Evolutionary conservation across 192 early-diverging fungal species (phyloP).

Genomic region (Oehlia diaphana): DNA sequence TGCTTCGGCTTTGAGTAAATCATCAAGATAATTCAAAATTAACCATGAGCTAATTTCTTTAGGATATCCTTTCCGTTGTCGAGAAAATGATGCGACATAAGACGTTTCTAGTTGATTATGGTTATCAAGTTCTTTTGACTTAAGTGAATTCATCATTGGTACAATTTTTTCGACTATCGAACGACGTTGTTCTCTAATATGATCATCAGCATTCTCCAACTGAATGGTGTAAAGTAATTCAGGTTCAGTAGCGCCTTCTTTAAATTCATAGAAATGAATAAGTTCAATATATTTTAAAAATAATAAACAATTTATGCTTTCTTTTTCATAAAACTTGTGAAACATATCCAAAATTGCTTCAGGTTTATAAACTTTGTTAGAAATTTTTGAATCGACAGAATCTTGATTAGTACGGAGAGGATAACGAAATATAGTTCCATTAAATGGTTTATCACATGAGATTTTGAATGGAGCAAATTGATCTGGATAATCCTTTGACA

Average conservation of each 20-base stretch:
- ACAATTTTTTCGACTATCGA: slow-evolving; percentile 2
- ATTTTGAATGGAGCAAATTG: slow-evolving; percentile 36
- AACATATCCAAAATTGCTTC: slow-evolving; percentile 36
- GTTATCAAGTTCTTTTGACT: neutral
- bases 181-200: slow-evolving; percentile 23
- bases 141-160: neutral
- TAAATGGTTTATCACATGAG: slow-evolving; percentile 24
- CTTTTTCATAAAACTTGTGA: slow-evolving; percentile 24
- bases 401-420: slow-evolving; percentile 34
- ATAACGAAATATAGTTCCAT: slow-evolving; percentile 42
- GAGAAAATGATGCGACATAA: neutral
- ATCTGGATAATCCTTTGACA: slow-evolving; percentile 7
- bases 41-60: neutral
- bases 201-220: slow-evolving; percentile 28
- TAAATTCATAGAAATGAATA: slow-evolving; percentile 37
- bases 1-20: neutral
- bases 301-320: slow-evolving; percentile 35
- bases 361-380: slow-evolving; percentile 27
- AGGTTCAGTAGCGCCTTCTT: neutral
- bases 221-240: slow-evolving; percentile 31
- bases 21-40: neutral
- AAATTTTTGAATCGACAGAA: slow-evolving; percentile 31
- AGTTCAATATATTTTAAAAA: slow-evolving; percentile 39
- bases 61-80: neutral
- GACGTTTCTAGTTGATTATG: neutral